Percentiles rank a stretch among this genome's conserved stretches.
These are phyloP conservation scores for Cicer judaicum DNA, from an alignment of 306 rosid genomes.

Conservation along the genomic window DNA sequence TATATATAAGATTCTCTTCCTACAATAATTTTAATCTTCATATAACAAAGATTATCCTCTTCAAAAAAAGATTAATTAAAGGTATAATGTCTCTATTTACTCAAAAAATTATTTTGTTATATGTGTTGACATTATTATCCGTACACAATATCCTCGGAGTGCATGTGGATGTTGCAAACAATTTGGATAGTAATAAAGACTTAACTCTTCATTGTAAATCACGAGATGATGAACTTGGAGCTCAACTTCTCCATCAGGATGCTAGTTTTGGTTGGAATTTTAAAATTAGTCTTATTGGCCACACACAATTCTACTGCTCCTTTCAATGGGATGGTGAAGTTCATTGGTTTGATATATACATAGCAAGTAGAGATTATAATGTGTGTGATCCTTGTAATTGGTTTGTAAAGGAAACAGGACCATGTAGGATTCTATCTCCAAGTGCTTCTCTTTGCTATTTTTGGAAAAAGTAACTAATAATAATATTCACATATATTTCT, in stretches of 20 bases:
- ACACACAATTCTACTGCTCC: background rate
- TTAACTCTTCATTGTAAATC: constrained; percentile 38
- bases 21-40: background rate
- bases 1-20: background rate
- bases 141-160: background rate
- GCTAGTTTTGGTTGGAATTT: background rate
- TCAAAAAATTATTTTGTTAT: background rate
- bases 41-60: background rate
- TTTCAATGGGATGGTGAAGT: background rate
- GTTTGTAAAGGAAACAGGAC: background rate
- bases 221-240: background rate
- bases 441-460: background rate
- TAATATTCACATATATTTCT: too few species aligned
- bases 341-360: constrained; percentile 7
- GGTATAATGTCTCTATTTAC: background rate
- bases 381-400: background rate
- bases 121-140: background rate
- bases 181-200: background rate
- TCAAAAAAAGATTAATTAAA: background rate
- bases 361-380: background rate
- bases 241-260: background rate
- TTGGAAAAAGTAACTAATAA: background rate
- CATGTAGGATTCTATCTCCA: constrained; percentile 6
- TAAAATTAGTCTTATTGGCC: background rate
- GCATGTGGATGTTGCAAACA: background rate